Conservation (phyloP, 2,329 filamentous ascomycete genomes). For the Ascocoryne sarcoides region DNA sequence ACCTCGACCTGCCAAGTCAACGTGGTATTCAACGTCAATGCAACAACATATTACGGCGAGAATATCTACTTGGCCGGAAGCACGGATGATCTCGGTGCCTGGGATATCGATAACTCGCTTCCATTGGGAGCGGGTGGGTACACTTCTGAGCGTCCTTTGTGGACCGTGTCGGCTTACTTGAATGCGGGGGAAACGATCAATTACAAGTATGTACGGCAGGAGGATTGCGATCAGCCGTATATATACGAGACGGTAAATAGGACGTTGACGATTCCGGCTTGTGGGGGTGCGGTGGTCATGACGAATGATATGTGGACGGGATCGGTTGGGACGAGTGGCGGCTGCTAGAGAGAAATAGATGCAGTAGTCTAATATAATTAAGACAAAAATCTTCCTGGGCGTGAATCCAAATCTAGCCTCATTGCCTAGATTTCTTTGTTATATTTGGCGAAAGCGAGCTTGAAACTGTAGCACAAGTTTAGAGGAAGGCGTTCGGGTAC, state of each 20-base stretch:
- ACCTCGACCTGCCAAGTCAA: conserved; percentile 24
- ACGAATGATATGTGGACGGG: conserved; percentile 35
- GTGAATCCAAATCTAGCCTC: no score
- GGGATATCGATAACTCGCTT: conserved; percentile 30
- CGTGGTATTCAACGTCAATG: conserved; percentile 38
- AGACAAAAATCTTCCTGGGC: no score
- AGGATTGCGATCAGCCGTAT: conserved; percentile 35
- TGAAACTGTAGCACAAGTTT: no score
- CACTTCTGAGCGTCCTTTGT: conserved; percentile 35
- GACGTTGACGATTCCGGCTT: conserved; percentile 33
- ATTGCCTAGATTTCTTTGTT: no score
- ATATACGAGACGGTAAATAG: conserved; percentile 39
- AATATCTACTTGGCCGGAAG: conserved; percentile 38
- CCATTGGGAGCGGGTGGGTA: conserved; percentile 35
- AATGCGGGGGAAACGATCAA: conserved; percentile 34
- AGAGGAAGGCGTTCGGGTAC: no score
- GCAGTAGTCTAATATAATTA: no score
- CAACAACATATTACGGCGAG: conserved; percentile 39
- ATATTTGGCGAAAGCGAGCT: no score
- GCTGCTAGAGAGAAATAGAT: conserved; percentile 11
- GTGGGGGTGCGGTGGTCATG: conserved; percentile 24
- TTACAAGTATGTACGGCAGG: conserved; percentile 38
- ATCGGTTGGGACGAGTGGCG: conserved; percentile 22
- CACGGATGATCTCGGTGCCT: conserved; percentile 34
- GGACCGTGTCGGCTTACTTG: conserved; percentile 35